Base-by-base conservation (phyloP, 1,139 yeast species). In the Sugiyamaella grinbergsii region DNA sequence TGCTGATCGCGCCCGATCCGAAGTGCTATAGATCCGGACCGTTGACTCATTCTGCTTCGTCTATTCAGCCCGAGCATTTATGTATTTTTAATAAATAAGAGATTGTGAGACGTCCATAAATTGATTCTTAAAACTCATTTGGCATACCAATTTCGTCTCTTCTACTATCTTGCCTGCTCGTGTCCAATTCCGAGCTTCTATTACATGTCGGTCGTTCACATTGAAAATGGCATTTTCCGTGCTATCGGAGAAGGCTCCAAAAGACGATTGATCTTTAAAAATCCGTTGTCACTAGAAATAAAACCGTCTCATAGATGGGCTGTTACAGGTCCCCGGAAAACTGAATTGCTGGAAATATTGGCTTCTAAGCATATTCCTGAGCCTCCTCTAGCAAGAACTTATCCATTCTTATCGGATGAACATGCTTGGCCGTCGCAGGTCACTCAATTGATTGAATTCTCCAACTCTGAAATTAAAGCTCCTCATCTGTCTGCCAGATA, bases 401-500 rank as follows among this genome's bases (percentile, higher is more conserved):
- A 80, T 58, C 89, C 93, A 3, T 71, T 79, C 23, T 60, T 77
- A 34, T 70, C 75, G 38, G 62, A 67, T 16, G 57, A 67, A 4
- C 51, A 57, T 3, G 32, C n/a, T 6, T 76, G 80, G 79, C 80
- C 80, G 0, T 62, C 71, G 10, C 74, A 76, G 44, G 78, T 69
- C 1, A 73, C 75, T 11, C 77, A 76, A 54, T 67, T 81, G 52
- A 73, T 91, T 19, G 81, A 82, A 61, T 90, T 90, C 64, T 85
- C 86, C n/a, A 76, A 71, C 1, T 84, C 86, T 10, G 75, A 70
- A 0, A 61, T 68, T 29, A 62, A 63, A 34, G 85, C 82, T 47
- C 87, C 90, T 0, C 95, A 91, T 69, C 64, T 93, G 46, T 82
- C 95, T 42, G 96, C 98, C 0, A 70, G 98, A 46, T 93, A 89